phyloP scores from a whole-genome alignment of 345 rosid species.

The Reutealis trisperma region DNA sequence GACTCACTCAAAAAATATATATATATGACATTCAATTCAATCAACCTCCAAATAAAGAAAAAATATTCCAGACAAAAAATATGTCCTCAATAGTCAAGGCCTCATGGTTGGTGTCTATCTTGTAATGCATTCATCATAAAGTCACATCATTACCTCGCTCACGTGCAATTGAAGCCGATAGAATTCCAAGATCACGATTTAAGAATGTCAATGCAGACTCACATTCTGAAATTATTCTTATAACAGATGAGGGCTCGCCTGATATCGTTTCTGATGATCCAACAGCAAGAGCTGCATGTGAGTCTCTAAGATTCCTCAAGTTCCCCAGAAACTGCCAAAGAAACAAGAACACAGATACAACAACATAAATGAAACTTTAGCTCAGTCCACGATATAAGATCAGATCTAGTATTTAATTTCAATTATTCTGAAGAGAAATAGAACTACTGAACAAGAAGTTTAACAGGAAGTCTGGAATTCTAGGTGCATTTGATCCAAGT shows the following conservation, averaged over 20 bases:
- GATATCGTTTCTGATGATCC: slow-evolving; percentile 81
- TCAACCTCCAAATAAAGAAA: neutral
- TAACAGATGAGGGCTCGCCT: slow-evolving; percentile 87
- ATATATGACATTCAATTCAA: neutral
- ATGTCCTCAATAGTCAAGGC: neutral
- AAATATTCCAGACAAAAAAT: neutral
- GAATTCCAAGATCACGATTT: slow-evolving; percentile 84
- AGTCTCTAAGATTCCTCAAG: slow-evolving; percentile 93
- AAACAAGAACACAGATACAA: neutral
- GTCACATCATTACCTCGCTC: slow-evolving; percentile 43
- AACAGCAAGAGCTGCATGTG: slow-evolving; percentile 86
- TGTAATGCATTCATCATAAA: neutral
- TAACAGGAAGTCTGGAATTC: neutral
- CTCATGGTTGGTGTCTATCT: neutral
- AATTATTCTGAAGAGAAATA: neutral
- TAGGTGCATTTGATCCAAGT: neutral
- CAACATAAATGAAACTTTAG: neutral
- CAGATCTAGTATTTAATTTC: neutral
- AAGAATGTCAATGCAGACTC: slow-evolving; percentile 84
- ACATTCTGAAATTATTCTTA: slow-evolving; percentile 86
- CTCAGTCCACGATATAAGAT: neutral
- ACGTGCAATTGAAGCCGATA: slow-evolving; percentile 83
- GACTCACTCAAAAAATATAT: neutral
- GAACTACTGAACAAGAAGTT: neutral
- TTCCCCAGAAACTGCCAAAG: slow-evolving; percentile 80